Evolutionary conservation across 176 grass and related monocot genomes (phyloP).

Genomic region (Aegilops sharonensis): DNA sequence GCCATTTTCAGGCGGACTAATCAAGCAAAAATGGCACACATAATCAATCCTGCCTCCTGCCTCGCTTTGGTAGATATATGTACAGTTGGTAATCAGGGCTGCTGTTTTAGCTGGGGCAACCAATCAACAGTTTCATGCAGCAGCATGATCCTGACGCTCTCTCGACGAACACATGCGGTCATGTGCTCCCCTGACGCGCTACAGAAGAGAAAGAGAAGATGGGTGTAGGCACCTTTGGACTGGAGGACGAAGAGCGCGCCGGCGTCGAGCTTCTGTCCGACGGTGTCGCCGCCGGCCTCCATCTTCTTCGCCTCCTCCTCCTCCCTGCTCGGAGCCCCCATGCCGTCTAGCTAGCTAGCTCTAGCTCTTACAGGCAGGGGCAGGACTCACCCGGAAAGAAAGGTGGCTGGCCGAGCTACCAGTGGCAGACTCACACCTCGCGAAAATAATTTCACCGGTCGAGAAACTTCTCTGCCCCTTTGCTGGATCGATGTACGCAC

Average conservation of each 20-base stretch:
- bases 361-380: neutral
- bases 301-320: conserved; percentile 54
- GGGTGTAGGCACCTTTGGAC: conserved; percentile 52
- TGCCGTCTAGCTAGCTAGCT: neutral
- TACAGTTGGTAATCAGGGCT: neutral
- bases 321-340: conserved; percentile 30
- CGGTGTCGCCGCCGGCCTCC: conserved; percentile 43
- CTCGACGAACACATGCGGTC: neutral
- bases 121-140: neutral
- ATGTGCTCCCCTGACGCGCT: neutral
- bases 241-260: conserved; percentile 91
- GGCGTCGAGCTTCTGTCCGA: conserved; percentile 68
- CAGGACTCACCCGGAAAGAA: neutral
- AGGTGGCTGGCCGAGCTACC: neutral
- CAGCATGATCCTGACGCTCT: neutral
- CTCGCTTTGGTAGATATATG: neutral
- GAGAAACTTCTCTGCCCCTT: neutral
- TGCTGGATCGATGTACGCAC: neutral
- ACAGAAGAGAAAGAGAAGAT: neutral
- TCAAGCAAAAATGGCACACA: neutral
- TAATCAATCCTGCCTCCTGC: neutral
- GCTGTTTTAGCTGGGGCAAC: neutral
- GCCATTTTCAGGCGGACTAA: neutral
- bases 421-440: neutral
- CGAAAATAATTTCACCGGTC: neutral